Evolutionary conservation across 768 basidiomycete species (phyloP).

Genomic region (Gyrodon lividus): DNA sequence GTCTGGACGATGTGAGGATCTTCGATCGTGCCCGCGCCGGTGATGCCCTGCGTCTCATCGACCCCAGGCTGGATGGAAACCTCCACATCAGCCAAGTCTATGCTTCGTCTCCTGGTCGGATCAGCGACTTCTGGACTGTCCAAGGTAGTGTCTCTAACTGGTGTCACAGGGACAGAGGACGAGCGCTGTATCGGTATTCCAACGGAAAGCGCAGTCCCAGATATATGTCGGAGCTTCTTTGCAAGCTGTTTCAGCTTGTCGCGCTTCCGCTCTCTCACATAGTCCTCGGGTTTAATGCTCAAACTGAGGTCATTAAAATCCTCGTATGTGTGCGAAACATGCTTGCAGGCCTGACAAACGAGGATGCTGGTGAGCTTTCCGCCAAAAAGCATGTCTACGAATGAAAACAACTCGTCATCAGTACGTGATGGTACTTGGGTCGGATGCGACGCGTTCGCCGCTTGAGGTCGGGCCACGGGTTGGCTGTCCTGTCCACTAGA

Average conservation of each 20-base stretch:
- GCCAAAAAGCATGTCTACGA: conserved; percentile 89
- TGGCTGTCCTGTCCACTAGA: not conserved
- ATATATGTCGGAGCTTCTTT: conserved; percentile 52
- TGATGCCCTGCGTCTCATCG: not conserved
- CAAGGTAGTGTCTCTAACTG: conserved; percentile 29
- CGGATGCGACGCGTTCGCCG: not conserved
- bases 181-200: conserved; percentile 44
- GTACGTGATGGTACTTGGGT: conserved; percentile 13
- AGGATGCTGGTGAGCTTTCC: conserved; percentile 88
- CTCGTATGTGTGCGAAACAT: conserved; percentile 86
- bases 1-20: conserved; percentile 2
- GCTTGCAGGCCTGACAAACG: conserved; percentile 92
- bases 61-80: conserved; percentile 15
- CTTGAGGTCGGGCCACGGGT: not conserved
- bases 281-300: conserved; percentile 83
- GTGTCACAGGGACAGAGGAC: conserved; percentile 56
- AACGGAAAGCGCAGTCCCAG: conserved; percentile 24
- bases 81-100: conserved; percentile 36
- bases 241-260: conserved; percentile 76
- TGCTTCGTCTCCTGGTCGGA: conserved; percentile 32
- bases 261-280: conserved; percentile 68
- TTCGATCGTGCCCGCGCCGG: not conserved
- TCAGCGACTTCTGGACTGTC: conserved; percentile 29
- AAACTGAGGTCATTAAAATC: conserved; percentile 94
- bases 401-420: conserved; percentile 59